A percentile compares a stretch with the other conserved stretches of the same genome.
Conservation (phyloP, 1,284 basidiomycete genomes). For the Ustilago crameri region DNA sequence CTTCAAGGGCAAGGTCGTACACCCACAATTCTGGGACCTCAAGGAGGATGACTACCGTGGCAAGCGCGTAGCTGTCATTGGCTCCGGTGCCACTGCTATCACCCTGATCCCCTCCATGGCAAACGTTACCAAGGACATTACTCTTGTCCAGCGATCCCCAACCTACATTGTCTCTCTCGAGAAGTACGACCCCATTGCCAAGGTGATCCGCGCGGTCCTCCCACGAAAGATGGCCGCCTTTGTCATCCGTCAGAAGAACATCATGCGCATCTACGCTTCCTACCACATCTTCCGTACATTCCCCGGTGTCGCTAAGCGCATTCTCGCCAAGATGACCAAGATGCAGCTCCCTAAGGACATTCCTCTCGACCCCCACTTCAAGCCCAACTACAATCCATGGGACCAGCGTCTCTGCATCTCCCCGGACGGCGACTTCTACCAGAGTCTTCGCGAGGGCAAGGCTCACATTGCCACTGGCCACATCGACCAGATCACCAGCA, state of each 20-base stretch:
- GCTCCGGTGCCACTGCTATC: slow-evolving; percentile 65
- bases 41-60: slow-evolving; percentile 58
- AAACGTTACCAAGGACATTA: slow-evolving; percentile 54
- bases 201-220: slow-evolving; percentile 56
- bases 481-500: slow-evolving; percentile 59
- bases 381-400: slow-evolving; percentile 67
- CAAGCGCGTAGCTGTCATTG: slow-evolving; percentile 66
- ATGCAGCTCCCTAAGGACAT: slow-evolving; percentile 57
- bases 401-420: slow-evolving; percentile 66
- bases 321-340: slow-evolving; percentile 46
- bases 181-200: slow-evolving; percentile 50
- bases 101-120: slow-evolving; percentile 64
- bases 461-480: slow-evolving; percentile 65
- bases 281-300: slow-evolving; percentile 63
- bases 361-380: slow-evolving; percentile 67
- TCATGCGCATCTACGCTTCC: slow-evolving; percentile 58
- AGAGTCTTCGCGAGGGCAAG: slow-evolving; percentile 60
- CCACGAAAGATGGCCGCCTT: slow-evolving; percentile 41
- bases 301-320: slow-evolving; percentile 51
- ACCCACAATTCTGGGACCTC: slow-evolving; percentile 63
- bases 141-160: slow-evolving; percentile 66
- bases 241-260: slow-evolving; percentile 54
- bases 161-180: slow-evolving; percentile 64
- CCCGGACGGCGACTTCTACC: slow-evolving; percentile 67
- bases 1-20: slow-evolving; percentile 62